Evolutionary conservation across 805 yeast species (phyloP), one percentile per base, ranked within the genome.

Genomic region (Saccharomycopsis sp.): DNA sequence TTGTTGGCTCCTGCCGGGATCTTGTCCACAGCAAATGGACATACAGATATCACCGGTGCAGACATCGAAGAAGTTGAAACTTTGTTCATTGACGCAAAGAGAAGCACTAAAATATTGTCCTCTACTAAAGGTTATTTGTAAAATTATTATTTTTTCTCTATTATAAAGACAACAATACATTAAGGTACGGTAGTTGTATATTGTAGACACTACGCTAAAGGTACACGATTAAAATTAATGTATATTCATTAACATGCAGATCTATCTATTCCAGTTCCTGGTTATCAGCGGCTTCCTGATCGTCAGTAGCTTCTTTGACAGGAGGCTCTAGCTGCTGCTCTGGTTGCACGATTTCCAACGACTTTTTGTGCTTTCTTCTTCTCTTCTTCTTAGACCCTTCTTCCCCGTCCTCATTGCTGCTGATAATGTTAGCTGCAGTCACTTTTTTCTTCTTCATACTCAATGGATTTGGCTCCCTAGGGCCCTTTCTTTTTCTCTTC

Each of bases 1-100:
- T 79, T 94, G 64, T 78, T 94, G 69, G 83, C 97, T 0, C 99
- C 98, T 35, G 84, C 97, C 34, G 92, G 91, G 56, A 83, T 94
- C 54, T 79, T 94, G 63, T 84, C 96, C 49, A 81, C 82, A 65
- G 82, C 89, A 38, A 76, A 81, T 59, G 88, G 89, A 62, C 85
- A 96, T 61, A 73, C 78, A 41, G 91, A 86, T 68, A 82, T 89
- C 58, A 75, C 74, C 34, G 78, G 82, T 15, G 78, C 77, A 23
- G 97, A 94, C 70, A 77, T 93, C 49, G 93, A 87, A 65, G 96
- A 91, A 72, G 87, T 96, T 63, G 86, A 88, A 71, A 69, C 77
- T 42, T 77, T 93, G 68, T 93, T 93, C 73, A 76, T 94, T 69
- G 98, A 93, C 72, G 89, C 94, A 34, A 81, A 83, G 62, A 81